Evolutionary conservation across 768 basidiomycete genomes (phyloP).

Genomic region (Tulasnella sp.): DNA sequence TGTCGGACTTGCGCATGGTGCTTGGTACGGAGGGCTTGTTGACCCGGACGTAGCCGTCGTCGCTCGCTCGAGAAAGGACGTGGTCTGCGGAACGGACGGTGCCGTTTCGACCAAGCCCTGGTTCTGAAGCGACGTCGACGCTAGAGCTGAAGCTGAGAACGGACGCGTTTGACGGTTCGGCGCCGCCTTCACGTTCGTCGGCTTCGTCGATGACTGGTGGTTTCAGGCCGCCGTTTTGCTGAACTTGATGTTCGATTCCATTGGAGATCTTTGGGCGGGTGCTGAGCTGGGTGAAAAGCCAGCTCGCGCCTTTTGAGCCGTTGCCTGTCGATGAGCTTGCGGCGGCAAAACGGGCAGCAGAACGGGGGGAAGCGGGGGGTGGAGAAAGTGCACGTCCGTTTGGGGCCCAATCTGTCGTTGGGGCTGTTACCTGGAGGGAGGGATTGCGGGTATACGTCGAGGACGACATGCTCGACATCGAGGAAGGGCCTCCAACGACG

Average conservation of each 20-base stretch:
- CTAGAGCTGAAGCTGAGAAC: conserved; percentile 28
- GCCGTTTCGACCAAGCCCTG: conserved; percentile 1
- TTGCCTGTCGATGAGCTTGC: background rate
- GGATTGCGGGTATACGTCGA: conserved; percentile 13
- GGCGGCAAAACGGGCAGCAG: background rate
- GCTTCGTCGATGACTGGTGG: conserved; percentile 28
- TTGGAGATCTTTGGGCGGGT: conserved; percentile 18
- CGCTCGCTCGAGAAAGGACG: conserved; percentile 16
- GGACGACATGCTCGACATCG: conserved; percentile 18
- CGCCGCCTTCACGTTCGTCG: conserved; percentile 2
- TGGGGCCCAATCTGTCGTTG: conserved; percentile 17
- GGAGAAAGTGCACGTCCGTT: conserved; percentile 27
- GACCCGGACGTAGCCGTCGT: conserved; percentile 14
- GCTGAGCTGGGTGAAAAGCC: conserved; percentile 30
- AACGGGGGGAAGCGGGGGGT: conserved; percentile 19
- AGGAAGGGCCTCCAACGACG: background rate
- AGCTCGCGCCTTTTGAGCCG: conserved; percentile 27
- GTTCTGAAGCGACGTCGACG: conserved; percentile 22
- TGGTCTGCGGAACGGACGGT: conserved; percentile 16
- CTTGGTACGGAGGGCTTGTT: background rate
- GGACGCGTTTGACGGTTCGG: conserved; percentile 25
- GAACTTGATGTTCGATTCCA: conserved; percentile 18
- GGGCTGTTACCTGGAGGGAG: conserved; percentile 16
- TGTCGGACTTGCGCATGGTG: conserved; percentile 27
- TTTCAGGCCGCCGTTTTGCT: conserved; percentile 9